phyloP scores from a whole-genome alignment of 139 green algal genomes.

The Closterium sp. region DNA sequence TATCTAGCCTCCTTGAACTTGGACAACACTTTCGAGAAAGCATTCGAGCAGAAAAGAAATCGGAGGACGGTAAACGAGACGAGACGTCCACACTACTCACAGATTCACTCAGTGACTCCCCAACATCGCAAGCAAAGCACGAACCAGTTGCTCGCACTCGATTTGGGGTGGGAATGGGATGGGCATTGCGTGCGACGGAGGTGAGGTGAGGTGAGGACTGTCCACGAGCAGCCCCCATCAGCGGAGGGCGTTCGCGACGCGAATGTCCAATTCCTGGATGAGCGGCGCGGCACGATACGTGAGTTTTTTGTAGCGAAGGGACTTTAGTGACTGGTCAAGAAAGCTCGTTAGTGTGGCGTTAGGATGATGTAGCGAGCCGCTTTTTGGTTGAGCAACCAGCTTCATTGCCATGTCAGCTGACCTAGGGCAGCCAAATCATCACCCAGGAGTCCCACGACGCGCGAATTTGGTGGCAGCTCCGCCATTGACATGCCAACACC shows the following conservation, averaged over 20 bases:
- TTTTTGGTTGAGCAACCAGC: not conserved
- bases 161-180: not conserved
- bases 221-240: not conserved
- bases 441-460: not conserved
- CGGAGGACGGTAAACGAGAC: not conserved
- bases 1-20: too few species aligned
- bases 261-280: not conserved
- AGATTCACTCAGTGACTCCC: too few species aligned
- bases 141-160: not conserved
- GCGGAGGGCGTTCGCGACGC: not conserved
- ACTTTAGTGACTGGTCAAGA: not conserved
- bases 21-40: not conserved
- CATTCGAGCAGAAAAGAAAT: not conserved
- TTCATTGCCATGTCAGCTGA: not conserved
- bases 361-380: not conserved
- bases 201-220: too few species aligned
- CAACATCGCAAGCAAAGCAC: not conserved
- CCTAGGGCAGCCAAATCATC: not conserved
- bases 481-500: not conserved
- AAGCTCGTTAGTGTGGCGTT: not conserved
- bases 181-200: not conserved
- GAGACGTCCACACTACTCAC: too few species aligned
- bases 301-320: not conserved
- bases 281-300: not conserved
- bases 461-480: not conserved